Base-by-base conservation (phyloP, 2,329 filamentous ascomycete species). In the Fusarium sp. region DNA sequence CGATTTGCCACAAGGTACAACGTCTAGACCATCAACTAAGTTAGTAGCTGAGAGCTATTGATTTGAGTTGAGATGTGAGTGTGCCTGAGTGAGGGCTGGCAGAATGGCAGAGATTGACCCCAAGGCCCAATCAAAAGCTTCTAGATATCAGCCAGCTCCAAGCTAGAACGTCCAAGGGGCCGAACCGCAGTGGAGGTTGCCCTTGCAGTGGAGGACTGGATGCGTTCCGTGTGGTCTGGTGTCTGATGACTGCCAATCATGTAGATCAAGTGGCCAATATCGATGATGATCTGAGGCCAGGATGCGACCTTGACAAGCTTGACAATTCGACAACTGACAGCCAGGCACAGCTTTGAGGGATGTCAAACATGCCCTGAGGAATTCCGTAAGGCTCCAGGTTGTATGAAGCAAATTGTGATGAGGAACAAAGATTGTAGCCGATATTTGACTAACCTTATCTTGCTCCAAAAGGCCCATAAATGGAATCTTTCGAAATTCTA, bases 181-280 rank as follows among this genome's bases (percentile, higher is more conserved):
- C 72, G 72, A 68, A 69, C 72, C 72, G 72, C 35, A 44, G 71
- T 74, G 71, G 72, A 74, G 64, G 71, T 59, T 64, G 71, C 71
- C 72, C 72, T 69, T 74, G 72, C 72, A 74, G 72, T 69, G 63
- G 49, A 54, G 61, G 49, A 56, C 60, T 62, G 64, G 71, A 60
- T 64, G 56, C 60, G 63, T 72, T 68, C 71, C 67, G 71, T 64
- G 49, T 69, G 65, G 67, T 72, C 59, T 67, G 54, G 64, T 58
- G 62, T 60, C 37, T 69, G 57, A 32, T 56, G n/a, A 54, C 57
- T 56, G 59, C 40, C 58, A 70, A 64, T 67, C 70, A 68, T 53
- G 54, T 67, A 67, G 69, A 62, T 63, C 67, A 49, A 59, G 60
- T 69, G 67, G 50, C 66, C 44, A 71, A 67, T 65, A 61, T 71